Conservation (phyloP, 2,329 filamentous ascomycete species). For the Dactylellina parvicollis region DNA sequence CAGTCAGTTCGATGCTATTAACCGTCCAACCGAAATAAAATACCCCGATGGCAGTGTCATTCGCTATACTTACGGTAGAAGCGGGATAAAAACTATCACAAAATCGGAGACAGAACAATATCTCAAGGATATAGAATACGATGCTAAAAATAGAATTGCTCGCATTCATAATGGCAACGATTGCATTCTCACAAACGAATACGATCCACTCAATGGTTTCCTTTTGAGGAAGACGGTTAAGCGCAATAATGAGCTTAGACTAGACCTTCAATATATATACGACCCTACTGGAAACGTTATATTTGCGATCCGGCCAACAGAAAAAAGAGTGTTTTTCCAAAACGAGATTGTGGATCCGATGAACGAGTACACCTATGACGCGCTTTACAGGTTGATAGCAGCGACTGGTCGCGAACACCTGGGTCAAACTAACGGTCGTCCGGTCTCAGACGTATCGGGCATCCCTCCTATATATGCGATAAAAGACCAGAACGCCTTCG, state of each 20-base stretch:
- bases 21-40: neutral
- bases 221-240: neutral
- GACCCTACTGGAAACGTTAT: constrained; percentile 4
- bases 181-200: constrained; percentile 16
- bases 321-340: constrained; percentile 57
- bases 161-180: constrained; percentile 26
- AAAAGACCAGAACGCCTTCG: neutral
- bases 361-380: constrained; percentile 44
- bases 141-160: neutral
- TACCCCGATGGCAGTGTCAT: neutral
- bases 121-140: constrained; percentile 20
- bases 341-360: constrained; percentile 52
- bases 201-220: constrained; percentile 6
- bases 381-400: constrained; percentile 15
- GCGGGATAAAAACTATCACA: neutral
- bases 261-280: constrained; percentile 3
- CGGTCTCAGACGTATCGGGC: neutral
- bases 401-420: constrained; percentile 33
- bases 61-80: neutral
- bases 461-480: neutral
- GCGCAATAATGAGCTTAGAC: neutral
- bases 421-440: neutral
- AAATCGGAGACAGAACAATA: neutral
- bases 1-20: neutral
- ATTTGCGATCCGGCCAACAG: constrained; percentile 15